phyloP scores from a whole-genome alignment of 495 filamentous ascomycete species.

The Penicillium maclennaniae region DNA sequence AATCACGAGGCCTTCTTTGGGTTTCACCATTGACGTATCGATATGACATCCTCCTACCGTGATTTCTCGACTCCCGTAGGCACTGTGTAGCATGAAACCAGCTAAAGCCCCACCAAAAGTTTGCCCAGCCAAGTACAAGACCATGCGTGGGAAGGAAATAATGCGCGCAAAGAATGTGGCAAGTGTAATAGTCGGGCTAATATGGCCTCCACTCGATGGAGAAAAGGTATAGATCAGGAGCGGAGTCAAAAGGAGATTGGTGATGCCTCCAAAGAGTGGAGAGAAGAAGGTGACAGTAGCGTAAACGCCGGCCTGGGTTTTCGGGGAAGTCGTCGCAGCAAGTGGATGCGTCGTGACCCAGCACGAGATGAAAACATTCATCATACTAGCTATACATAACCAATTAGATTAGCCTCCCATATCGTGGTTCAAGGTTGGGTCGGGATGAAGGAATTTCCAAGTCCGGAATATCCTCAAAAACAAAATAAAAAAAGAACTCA shows the following conservation, averaged over 20 bases:
- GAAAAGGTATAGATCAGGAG: constrained; percentile 51
- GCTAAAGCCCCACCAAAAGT: constrained; percentile 41
- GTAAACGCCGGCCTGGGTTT: too few relatives aligned
- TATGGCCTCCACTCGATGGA: constrained; percentile 47
- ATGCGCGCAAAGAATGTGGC: constrained; percentile 49
- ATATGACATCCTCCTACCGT: constrained; percentile 35
- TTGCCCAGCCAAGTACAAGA: constrained; percentile 44
- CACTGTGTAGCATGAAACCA: constrained; percentile 35
- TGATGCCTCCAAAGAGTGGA: constrained; percentile 37
- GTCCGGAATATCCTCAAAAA: too few relatives aligned
- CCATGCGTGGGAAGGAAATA: constrained; percentile 42
- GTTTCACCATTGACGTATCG: constrained; percentile 21
- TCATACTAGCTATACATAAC: too few relatives aligned
- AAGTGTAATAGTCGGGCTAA: constrained; percentile 51
- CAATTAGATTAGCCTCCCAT: too few relatives aligned
- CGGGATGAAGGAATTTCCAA: too few relatives aligned
- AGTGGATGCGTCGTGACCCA: too few relatives aligned
- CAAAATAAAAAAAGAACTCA: too few relatives aligned
- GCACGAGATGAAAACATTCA: too few relatives aligned
- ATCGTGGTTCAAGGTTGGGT: too few relatives aligned
- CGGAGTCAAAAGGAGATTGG: constrained; percentile 42
- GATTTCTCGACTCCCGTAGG: constrained; percentile 25
- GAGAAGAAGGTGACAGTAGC: constrained; percentile 22
- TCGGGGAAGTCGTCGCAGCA: too few relatives aligned
- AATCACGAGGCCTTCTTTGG: constrained; percentile 44